Evolutionary conservation across 352 stramenopile genomes (phyloP), one percentile per base, ranked within the genome.

Genomic region (Pythium folliculosum): DNA sequence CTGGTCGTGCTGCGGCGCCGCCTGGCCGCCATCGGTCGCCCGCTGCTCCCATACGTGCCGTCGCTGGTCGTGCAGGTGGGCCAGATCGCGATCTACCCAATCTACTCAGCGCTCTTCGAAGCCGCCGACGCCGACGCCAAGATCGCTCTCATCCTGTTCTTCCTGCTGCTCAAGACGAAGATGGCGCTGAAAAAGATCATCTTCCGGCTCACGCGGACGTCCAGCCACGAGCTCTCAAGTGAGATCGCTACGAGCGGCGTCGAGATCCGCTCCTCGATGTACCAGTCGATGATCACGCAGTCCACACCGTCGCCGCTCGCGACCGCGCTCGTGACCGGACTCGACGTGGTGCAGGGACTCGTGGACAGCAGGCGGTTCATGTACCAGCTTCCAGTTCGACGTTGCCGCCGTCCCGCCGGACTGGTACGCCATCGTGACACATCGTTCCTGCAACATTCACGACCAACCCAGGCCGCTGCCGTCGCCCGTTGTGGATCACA

Each of bases 221-320:
- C 32, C 17, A 44, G 7, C 12, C 27, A n/a, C 7, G 51, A 58
- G 6, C 12, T 23, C n/a, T 30, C 51, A 2, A 14, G 19, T 2
- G 51, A 58, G 10, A 27, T 12, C 7, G 51, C 51, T 5, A 30
- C 44, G 16, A 58, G 27, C 12, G 30, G 22, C 51, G 51, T 58
- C 27, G 51, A 58, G 32, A 58, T 58, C 32, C 30, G 51, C 44
- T 30, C 51, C 16, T 23, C 30, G 3, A 58, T 45, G 17, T 58
- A 58, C 30, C 51, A 58, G 25, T 12, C 30, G 3, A 45, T 45
- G 51, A 44, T 58, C 19, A 21, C 45, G 12, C 51, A 58, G 32
- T 21, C 13, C 19, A 58, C 51, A 3, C 30, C 51, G 30, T 58
- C 51, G 10, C 17, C 30, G 5, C 4, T 30, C 7, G 27, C 25